These are phyloP conservation scores for Rhamnella rubrinervis DNA, from an alignment of 331 rosid species.

Conservation along the genomic window DNA sequence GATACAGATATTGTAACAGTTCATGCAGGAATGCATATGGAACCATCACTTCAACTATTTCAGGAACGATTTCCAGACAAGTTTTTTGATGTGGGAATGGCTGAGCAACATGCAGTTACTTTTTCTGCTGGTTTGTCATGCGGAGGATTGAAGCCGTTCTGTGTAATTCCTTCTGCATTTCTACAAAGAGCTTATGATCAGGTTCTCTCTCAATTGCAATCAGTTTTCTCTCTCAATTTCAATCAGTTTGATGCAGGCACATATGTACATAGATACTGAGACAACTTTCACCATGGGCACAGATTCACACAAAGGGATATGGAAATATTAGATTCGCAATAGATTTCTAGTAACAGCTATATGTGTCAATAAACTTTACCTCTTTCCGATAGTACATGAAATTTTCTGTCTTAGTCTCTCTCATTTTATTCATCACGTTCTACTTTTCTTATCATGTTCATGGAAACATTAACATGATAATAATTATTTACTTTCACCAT, in stretches of 20 bases:
- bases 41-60: constrained; percentile 64
- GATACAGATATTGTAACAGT: constrained; percentile 82
- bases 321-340: no score
- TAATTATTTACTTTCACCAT: no score
- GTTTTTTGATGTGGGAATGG: constrained; percentile 86
- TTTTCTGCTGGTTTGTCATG: constrained; percentile 91
- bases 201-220: constrained; percentile 33
- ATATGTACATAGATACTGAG: no score
- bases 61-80: constrained; percentile 71
- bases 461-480: no score
- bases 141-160: constrained; percentile 95
- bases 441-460: no score
- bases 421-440: no score
- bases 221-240: constrained; percentile 9
- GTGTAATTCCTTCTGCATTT: constrained; percentile 81
- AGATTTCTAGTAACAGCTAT: no score
- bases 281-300: no score
- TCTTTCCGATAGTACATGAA: no score
- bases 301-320: no score
- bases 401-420: no score
- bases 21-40: constrained; percentile 80
- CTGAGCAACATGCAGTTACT: constrained; percentile 97
- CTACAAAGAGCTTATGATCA: constrained; percentile 93
- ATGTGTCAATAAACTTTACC: no score
- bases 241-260: background rate